Base-by-base conservation (phyloP, 148 eudicot species). In the Amaranthus palmeri region DNA sequence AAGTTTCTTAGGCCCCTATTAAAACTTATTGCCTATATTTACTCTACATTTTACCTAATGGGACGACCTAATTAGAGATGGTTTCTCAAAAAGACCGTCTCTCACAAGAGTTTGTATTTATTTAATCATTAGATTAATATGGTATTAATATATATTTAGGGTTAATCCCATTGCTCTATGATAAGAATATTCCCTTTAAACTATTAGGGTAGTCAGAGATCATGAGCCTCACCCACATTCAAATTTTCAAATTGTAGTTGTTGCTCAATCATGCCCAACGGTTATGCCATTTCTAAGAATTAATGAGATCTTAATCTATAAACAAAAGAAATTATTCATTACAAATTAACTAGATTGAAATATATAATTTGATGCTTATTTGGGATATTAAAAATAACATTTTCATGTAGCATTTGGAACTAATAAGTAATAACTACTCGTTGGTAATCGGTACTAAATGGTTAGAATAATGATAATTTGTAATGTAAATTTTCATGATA, bases 201-300 rank as follows among this genome's bases (percentile, higher is more conserved):
- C 54, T 11, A 54, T 18, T 42, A 55, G 60, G 49, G 4, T 67
- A 40, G 36, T 67, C 51, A 58, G 69, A 73, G 52, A 67, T 74
- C 36, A 25, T 25, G 36, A 25, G 36, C 36, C 36, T 25, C 36
- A 25, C 36, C 59, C 52, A 67, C 51, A 67, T 74, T 74, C 72
- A 74, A 74, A 74, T 4, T 74, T 74, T 74, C 77, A 74, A 74
- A 74, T 67, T 74, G n/a, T 50, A 68, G 48, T 14, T 54, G 3
- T 25, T 61, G 40, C 42, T 13, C n/a, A 54, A 73, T 54, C 54
- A 67, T 42, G 36, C 36, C 36, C 36, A 25, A 25, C 36, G 36
- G 36, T 25, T 25, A 25, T 25, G 36, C 36, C 36, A n/a, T 17
- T 57, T n/a, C 12, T 50, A 25, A 7, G 4, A 69, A 71, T 59